These are phyloP conservation scores for Halophytophthora polymorphica DNA, from an alignment of 352 stramenopile genomes.

Conservation along the genomic window DNA sequence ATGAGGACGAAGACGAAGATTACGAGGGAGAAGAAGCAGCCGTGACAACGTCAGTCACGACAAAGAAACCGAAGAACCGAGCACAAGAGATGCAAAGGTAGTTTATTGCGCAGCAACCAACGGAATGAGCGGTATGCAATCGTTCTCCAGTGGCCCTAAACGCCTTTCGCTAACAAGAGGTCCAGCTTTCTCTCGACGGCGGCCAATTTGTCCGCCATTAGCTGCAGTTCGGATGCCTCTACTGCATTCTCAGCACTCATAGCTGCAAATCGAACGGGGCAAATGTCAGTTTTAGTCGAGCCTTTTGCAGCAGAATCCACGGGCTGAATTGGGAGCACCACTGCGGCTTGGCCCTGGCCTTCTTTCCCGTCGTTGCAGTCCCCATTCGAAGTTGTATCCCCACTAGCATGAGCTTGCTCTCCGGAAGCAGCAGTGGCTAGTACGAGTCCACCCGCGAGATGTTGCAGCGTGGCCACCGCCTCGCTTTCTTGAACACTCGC, in stretches of 20 bases:
- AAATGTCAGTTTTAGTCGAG: too few relatives aligned
- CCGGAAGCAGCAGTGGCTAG: background rate
- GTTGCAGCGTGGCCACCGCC: constrained; percentile 21
- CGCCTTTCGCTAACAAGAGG: constrained; percentile 10
- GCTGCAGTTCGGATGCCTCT: constrained; percentile 2
- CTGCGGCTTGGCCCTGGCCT: too few relatives aligned
- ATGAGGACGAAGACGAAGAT: constrained; percentile 1
- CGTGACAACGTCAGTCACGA: background rate
- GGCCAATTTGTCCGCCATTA: constrained; percentile 13
- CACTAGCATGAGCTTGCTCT: background rate
- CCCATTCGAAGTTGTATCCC: background rate
- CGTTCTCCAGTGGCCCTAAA: too few relatives aligned
- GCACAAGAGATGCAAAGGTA: background rate
- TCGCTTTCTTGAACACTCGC: constrained; percentile 21
- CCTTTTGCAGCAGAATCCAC: too few relatives aligned
- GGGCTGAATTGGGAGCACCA: too few relatives aligned
- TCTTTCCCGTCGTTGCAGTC: too few relatives aligned
- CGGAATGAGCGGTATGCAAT: too few relatives aligned
- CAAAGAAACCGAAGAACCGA: background rate
- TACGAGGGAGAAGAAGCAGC: background rate
- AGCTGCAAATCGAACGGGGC: too few relatives aligned
- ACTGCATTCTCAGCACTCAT: too few relatives aligned
- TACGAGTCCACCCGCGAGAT: constrained; percentile 15
- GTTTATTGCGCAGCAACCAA: background rate
- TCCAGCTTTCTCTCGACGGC: constrained; percentile 22